Evolutionary conservation across 108 stramenopile genomes (phyloP).

Genomic region (Nannochloropsis gaditana): DNA sequence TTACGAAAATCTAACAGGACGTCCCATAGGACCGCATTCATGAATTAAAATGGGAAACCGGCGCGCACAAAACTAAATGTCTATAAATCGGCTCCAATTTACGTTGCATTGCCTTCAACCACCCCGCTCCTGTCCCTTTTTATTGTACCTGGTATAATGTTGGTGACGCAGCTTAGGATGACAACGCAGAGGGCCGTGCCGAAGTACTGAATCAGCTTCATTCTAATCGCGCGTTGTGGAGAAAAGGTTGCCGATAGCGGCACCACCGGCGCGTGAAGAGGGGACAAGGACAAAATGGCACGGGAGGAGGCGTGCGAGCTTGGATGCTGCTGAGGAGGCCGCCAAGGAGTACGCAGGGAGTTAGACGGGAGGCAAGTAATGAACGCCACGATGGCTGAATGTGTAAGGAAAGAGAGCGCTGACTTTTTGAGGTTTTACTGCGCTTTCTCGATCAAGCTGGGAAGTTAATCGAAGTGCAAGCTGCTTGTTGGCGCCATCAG

Average conservation of each 20-base stretch:
- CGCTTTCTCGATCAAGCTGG: no score
- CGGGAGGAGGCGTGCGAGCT: not conserved
- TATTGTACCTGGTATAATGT: not conserved
- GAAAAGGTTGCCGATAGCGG: not conserved
- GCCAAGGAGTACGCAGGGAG: not conserved
- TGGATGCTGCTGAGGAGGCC: not conserved
- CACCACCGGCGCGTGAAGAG: not conserved
- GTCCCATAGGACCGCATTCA: no score
- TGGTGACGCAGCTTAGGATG: not conserved
- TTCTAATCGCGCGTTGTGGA: not conserved
- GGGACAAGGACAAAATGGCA: not conserved
- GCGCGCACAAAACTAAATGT: no score
- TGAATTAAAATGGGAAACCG: no score
- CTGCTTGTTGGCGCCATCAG: no score
- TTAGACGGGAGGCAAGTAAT: not conserved
- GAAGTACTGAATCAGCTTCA: not conserved
- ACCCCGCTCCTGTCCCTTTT: not conserved
- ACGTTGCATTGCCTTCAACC: not conserved
- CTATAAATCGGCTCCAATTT: no score
- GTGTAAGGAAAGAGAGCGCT: no score
- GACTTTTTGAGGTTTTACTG: no score
- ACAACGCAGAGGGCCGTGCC: not conserved
- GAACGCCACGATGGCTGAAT: not conserved
- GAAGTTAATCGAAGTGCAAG: no score
- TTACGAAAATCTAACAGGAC: no score